phyloP scores from a whole-genome alignment of 2,329 filamentous ascomycete species.

The Fusarium sp. region DNA sequence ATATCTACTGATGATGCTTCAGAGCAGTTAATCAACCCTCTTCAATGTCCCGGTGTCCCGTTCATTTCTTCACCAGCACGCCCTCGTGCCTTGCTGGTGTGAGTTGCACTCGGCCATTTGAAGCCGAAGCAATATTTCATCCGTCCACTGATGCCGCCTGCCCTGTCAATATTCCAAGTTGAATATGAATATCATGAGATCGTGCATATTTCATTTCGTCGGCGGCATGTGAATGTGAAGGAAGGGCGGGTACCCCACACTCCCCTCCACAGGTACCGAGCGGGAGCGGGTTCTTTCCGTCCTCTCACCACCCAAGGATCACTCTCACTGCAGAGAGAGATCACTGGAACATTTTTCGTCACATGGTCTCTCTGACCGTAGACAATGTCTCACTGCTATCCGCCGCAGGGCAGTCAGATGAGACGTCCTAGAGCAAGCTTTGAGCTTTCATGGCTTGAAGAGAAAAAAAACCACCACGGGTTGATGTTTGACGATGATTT shows the following conservation, averaged over 20 bases:
- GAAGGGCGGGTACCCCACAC: slow-evolving; percentile 7
- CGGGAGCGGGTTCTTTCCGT: not conserved
- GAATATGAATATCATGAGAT: slow-evolving; percentile 10
- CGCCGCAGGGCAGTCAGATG: not conserved
- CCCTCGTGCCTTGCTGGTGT: not conserved
- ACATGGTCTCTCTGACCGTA: not conserved
- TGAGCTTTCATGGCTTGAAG: not conserved
- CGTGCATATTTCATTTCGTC: slow-evolving; percentile 3
- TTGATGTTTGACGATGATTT: not conserved
- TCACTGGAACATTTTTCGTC: not conserved
- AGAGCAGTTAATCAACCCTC: not conserved
- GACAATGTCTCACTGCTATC: not conserved
- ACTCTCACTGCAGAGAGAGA: not conserved
- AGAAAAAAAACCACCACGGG: not conserved
- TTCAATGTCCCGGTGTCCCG: not conserved
- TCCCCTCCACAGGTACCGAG: not conserved
- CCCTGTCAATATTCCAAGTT: slow-evolving; percentile 1
- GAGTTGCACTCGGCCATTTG: slow-evolving; percentile 28
- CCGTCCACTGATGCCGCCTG: slow-evolving; percentile 28
- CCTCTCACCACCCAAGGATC: not conserved
- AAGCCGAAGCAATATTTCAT: slow-evolving; percentile 26
- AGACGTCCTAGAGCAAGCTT: not conserved
- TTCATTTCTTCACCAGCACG: not conserved
- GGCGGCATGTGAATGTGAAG: slow-evolving; percentile 15
- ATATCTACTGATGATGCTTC: not conserved